Evolutionary conservation across 2,329 filamentous ascomycete genomes (phyloP).

Genomic region (Aaosphaeria pasadenensis): DNA sequence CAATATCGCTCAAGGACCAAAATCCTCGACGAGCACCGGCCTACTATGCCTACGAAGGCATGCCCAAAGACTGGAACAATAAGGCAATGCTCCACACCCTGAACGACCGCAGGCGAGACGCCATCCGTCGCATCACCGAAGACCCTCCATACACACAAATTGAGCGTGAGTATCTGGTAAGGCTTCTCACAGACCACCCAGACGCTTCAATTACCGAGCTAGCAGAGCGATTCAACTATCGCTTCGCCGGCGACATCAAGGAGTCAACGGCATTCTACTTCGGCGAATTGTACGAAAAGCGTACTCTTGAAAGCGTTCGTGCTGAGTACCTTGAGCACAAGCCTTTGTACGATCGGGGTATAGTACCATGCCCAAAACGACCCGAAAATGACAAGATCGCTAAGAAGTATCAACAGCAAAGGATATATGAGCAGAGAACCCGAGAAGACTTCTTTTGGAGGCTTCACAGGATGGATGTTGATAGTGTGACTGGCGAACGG

Average conservation of each 20-base stretch:
- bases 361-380: neutral
- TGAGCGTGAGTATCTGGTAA: constrained; percentile 18
- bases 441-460: no score
- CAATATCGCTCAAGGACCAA: constrained; percentile 7
- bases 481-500: no score
- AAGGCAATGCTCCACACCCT: constrained; percentile 19
- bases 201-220: constrained; percentile 22
- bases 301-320: constrained; percentile 25
- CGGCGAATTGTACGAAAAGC: constrained; percentile 1
- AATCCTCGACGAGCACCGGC: constrained; percentile 13
- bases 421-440: no score
- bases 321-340: constrained; percentile 23
- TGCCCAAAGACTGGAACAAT: constrained; percentile 22
- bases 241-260: constrained; percentile 12
- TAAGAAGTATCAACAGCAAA: no score
- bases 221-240: constrained; percentile 22
- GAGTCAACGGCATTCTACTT: constrained; percentile 6
- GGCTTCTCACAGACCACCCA: constrained; percentile 9
- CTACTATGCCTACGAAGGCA: constrained; percentile 16
- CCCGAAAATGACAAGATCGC: no score
- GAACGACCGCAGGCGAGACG: constrained; percentile 22
- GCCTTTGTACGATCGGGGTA: constrained; percentile 15
- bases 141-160: constrained; percentile 12
- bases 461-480: no score
- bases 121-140: constrained; percentile 17